These are phyloP conservation scores for Litsea cubeba DNA, from an alignment of 164 flowering plant species.

Conservation along the genomic window DNA sequence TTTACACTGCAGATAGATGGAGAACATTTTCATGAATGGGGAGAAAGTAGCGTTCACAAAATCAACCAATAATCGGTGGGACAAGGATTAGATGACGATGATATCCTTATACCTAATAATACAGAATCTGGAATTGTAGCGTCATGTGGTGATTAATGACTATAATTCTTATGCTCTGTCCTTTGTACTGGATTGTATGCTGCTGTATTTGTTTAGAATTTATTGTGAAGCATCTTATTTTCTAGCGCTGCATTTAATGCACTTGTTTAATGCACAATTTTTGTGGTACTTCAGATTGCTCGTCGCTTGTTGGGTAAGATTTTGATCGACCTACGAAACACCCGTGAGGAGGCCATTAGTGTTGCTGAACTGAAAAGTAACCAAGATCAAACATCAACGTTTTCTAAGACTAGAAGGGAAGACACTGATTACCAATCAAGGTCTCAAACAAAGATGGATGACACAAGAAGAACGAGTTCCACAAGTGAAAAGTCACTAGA, in stretches of 20 bases:
- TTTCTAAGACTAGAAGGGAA: conserved; percentile 34
- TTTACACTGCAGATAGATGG: too few relatives aligned
- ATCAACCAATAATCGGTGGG: too few relatives aligned
- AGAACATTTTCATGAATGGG: too few relatives aligned
- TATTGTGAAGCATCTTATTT: background rate
- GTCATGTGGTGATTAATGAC: background rate
- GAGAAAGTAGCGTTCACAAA: too few relatives aligned
- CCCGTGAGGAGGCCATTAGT: conserved; percentile 88
- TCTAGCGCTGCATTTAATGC: background rate
- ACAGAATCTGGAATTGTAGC: too few relatives aligned
- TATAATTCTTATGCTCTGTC: background rate
- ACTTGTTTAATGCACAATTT: background rate
- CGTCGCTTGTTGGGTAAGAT: conserved; percentile 96
- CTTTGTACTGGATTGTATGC: background rate
- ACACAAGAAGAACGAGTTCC: conserved; percentile 46
- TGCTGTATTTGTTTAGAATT: background rate
- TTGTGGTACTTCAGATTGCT: conserved; percentile 59
- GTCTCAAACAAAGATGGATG: conserved; percentile 48
- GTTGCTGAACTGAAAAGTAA: conserved; percentile 79
- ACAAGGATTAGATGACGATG: too few relatives aligned
- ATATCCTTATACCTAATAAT: too few relatives aligned
- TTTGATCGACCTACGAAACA: conserved; percentile 89
- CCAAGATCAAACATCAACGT: conserved; percentile 43
- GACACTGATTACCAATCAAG: conserved; percentile 43
- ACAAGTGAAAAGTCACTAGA: conserved; percentile 75